Base-by-base conservation (phyloP, 2,329 filamentous ascomycete genomes). In the Aspergillus latus region DNA sequence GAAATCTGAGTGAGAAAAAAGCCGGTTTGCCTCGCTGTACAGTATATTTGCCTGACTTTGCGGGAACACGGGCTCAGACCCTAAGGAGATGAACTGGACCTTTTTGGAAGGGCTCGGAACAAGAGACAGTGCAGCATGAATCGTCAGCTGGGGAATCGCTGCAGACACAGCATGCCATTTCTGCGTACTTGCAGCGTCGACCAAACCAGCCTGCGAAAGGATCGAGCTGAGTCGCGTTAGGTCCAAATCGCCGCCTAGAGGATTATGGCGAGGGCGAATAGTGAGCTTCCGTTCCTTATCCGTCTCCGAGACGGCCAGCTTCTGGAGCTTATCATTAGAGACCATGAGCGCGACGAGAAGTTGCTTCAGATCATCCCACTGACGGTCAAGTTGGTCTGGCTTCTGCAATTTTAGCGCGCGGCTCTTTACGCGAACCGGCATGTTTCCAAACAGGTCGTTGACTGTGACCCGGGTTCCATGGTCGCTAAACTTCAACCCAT, bases 391-490 rank as follows among this genome's bases (percentile, higher is more conserved):
- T 46, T 86, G 77, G 21, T 77, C 68, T 9, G 79, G 62, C 62
- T 78, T 80, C 65, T 84, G 76, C 39, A 79, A 70, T 61, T 78
- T 74, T 2, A 85, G 63, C 0, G 83, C 83, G 60, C 92, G 83
- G 64, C 92, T 89, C 69, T 94, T 96, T 28, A 95, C 87, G 11
- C 93, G 86, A 10, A 97, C 93, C 0, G 93, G 92, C 84, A 97
- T 90, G 57, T 87, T 88, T 0, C 92, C 92, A 73, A 97, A 97
- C 1, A 97, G 77, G 69, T 96, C 87, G 54, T 87, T 84, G 5
- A 96, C 88, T 0, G 81, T 82, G 1, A 93, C 85, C 29, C 84
- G 83, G 0, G 92, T 96, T 4, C 93, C 93, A 74, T 90, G 85
- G 16, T 77, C 71, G 54, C 80, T 82, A 36, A 74, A 76, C 7